Evolutionary conservation across 2,329 filamentous ascomycete genomes (phyloP), one percentile per base, ranked within the genome.

Genomic region (Calonectria pseudoreteaudii): DNA sequence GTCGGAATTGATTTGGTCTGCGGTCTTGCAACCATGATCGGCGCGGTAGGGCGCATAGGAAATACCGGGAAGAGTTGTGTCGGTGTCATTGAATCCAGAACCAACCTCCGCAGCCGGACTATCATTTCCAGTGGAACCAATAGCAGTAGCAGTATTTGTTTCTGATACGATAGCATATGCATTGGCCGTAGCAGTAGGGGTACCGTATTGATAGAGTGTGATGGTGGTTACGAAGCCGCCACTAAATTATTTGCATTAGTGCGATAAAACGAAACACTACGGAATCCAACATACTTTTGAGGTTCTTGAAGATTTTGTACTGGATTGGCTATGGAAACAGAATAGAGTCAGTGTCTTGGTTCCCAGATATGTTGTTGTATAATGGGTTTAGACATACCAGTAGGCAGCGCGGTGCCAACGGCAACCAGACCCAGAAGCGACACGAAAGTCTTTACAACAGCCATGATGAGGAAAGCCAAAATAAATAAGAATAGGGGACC

Each of bases 11-110:
- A 97, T 88, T 78, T 94, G 86, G 1, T 86, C 84, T 68, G 88
- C 86, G 8, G 89, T 86, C 83, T 96, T 97, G 89, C 95, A 97
- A 70, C 84, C 84, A 36, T 90, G 87, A 73, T 90, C 87, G 16
- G 82, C 82, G 31, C 85, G 86, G 82, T 89, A 90, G 0, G 88
- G 88, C 1, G 88, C 86, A 77, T 90, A 90, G 2, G 87, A 86
- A 36, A 90, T 80, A 6, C 88, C 88, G 38, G 86, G 84, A 26
- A 82, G 83, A 26, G 74, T 70, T 8, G 49, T 75, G 31, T 74
- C 53, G 34, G 64, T 58, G 20, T 58, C 31, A 20, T 71, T 71
- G 72, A 71, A 26, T 36, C 28, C 20, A 47, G 58, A 49, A 56
- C 71, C 50, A 34, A 70, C 66, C 56, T 74, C 49, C 18, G 64